Conservation (phyloP, 2,329 filamentous ascomycete species). For the Sporothrix sp. region DNA sequence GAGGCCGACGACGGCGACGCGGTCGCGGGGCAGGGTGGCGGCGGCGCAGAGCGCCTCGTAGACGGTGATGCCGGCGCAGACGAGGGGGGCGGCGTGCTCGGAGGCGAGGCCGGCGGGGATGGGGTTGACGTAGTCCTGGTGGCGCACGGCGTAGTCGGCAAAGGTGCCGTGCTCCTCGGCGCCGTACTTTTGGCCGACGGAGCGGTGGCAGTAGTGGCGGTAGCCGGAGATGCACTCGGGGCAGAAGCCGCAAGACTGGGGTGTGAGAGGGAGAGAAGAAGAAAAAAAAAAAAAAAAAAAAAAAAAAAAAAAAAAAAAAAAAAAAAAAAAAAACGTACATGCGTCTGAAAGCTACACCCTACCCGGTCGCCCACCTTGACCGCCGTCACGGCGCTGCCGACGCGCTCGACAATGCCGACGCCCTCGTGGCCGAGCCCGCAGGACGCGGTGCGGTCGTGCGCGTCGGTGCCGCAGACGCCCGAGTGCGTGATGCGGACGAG, state of each 20-base stretch:
- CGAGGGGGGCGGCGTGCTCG: not conserved
- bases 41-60: constrained; percentile 24
- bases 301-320: no score
- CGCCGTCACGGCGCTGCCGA: constrained; percentile 64
- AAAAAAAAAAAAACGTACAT: no score
- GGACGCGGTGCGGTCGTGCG: constrained; percentile 64
- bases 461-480: constrained; percentile 64
- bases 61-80: constrained; percentile 24
- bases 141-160: constrained; percentile 8
- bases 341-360: constrained; percentile 25
- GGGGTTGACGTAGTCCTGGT: constrained; percentile 13
- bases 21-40: constrained; percentile 7
- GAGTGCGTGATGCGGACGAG: constrained; percentile 45
- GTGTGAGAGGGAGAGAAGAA: not conserved
- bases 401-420: constrained; percentile 76
- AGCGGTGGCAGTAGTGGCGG: constrained; percentile 7
- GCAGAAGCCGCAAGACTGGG: constrained; percentile 5
- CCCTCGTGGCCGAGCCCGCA: constrained; percentile 53
- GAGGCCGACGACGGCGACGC: constrained; percentile 32
- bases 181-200: constrained; percentile 7
- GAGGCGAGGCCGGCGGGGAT: constrained; percentile 6
- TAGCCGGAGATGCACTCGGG: constrained; percentile 8
- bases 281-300: no score
- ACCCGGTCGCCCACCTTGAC: constrained; percentile 74
- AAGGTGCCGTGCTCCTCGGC: constrained; percentile 8